phyloP scores from a whole-genome alignment of 2,329 filamentous ascomycete species.

The Furcasterigmium sp. region DNA sequence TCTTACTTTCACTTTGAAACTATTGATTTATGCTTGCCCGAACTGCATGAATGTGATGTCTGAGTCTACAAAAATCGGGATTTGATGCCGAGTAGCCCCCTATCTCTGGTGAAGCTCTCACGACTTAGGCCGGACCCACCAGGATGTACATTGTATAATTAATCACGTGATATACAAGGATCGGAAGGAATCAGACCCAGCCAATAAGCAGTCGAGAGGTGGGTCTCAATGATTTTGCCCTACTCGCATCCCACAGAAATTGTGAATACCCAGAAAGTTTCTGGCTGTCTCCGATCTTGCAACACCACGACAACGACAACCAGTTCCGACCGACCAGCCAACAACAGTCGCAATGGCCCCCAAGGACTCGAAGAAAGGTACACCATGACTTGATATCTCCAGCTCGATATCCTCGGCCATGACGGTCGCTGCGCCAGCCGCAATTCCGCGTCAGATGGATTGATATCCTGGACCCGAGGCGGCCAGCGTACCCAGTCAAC shows the following conservation, averaged over 20 bases:
- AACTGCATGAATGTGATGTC: no score
- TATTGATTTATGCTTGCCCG: no score
- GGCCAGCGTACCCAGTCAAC: conserved; percentile 10
- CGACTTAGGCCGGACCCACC: not conserved
- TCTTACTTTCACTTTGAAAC: no score
- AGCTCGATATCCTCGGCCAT: not conserved
- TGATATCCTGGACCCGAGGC: not conserved
- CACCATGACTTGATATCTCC: conserved; percentile 4
- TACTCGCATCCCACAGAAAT: conserved; percentile 8
- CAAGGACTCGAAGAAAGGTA: conserved; percentile 35
- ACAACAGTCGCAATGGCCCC: conserved; percentile 29
- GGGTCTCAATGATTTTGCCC: not conserved
- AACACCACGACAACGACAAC: conserved; percentile 8
- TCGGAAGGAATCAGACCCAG: no score
- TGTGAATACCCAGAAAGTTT: not conserved
- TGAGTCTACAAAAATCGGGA: not conserved
- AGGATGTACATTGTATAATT: not conserved
- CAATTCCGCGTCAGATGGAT: no score
- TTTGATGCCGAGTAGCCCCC: not conserved
- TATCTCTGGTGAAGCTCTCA: not conserved
- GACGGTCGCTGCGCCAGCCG: not conserved
- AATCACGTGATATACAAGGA: not conserved
- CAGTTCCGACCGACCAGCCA: conserved; percentile 14
- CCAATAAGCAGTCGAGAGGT: not conserved
- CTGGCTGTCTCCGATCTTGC: not conserved